phyloP scores from a whole-genome alignment of 306 rosid species.

The Rosa multiflora region DNA sequence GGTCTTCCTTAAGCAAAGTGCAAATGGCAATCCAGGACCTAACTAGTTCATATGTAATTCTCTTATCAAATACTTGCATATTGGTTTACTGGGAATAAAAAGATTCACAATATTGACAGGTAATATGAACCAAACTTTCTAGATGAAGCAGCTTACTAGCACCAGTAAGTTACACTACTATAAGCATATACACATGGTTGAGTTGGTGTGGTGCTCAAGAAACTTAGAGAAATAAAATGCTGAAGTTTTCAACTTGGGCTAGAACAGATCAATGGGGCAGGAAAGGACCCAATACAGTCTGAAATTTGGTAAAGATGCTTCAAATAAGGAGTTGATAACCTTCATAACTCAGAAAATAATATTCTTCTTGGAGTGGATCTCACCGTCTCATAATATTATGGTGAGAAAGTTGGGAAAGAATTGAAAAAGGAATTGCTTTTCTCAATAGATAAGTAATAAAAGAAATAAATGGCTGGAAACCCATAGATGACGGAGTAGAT shows the following conservation, averaged over 20 bases:
- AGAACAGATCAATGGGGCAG: not conserved
- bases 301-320: not conserved
- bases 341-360: not conserved
- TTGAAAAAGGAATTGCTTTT: not conserved
- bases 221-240: not conserved
- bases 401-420: not conserved
- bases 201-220: not conserved
- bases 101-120: not conserved
- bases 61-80: not conserved
- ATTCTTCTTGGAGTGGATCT: not conserved
- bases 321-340: not conserved
- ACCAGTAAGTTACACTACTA: not conserved
- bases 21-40: not conserved
- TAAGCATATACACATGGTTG: not conserved
- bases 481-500: not conserved
- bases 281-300: not conserved
- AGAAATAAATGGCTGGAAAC: too few relatives aligned
- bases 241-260: not conserved
- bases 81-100: not conserved
- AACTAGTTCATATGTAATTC: not conserved
- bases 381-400: not conserved
- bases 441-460: not conserved
- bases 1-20: not conserved
- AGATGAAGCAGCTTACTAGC: not conserved
- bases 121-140: not conserved